Conservation (phyloP, 78 protist species). For the Guillardia theta region DNA sequence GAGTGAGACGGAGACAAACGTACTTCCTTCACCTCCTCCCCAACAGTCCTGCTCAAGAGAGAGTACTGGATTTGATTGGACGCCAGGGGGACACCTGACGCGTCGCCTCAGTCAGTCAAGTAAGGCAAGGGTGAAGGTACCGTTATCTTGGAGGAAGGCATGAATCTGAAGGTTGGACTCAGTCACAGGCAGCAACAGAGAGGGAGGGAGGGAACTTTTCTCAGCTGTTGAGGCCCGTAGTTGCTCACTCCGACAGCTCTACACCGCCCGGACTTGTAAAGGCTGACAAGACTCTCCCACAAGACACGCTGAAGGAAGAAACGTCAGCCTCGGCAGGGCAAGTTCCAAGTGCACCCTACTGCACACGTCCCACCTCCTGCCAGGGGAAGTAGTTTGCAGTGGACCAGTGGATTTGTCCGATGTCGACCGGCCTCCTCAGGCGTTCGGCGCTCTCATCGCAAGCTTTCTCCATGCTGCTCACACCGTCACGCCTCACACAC, state of each 20-base stretch:
- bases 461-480: neutral
- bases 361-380: neutral
- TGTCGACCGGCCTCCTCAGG: neutral
- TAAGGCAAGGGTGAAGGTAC: neutral
- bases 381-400: slow-evolving; percentile 18
- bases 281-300: no score
- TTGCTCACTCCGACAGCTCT: slow-evolving; percentile 20
- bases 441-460: neutral
- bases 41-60: neutral
- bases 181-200: neutral
- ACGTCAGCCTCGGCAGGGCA: neutral
- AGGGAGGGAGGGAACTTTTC: neutral
- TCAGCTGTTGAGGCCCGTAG: neutral
- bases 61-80: slow-evolving; percentile 25
- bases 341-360: neutral
- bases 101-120: neutral
- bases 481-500: neutral
- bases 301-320: neutral
- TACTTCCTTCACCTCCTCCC: neutral
- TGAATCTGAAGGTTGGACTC: neutral
- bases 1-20: neutral
- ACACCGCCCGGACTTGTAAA: neutral
- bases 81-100: neutral
- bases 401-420: slow-evolving; percentile 32
- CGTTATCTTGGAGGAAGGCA: neutral